Conservation (phyloP, 805 yeast species). For the Yamadazyma kitorensis region DNA sequence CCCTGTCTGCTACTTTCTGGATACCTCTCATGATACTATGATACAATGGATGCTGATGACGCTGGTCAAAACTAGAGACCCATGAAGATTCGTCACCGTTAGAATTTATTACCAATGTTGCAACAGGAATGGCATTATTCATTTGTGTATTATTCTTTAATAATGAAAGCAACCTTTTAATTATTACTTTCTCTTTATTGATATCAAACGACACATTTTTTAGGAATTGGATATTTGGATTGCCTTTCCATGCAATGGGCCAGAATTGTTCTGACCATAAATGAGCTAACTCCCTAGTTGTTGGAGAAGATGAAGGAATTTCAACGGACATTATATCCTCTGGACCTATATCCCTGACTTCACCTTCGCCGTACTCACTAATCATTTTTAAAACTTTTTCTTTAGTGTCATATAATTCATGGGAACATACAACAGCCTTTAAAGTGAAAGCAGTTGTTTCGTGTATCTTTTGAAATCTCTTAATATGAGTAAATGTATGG, state of each 20-base stretch:
- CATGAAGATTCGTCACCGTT: slow-evolving; percentile 28
- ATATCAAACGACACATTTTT: slow-evolving; percentile 54
- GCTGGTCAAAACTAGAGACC: slow-evolving; percentile 37
- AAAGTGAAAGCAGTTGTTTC: slow-evolving; percentile 16
- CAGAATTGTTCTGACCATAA: slow-evolving; percentile 70
- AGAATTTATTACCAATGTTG: slow-evolving; percentile 66
- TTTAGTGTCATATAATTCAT: slow-evolving; percentile 22
- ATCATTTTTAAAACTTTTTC: slow-evolving; percentile 23
- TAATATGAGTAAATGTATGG: slow-evolving; percentile 42
- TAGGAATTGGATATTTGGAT: slow-evolving; percentile 70
- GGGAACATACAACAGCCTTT: slow-evolving; percentile 48
- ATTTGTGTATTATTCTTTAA: slow-evolving; percentile 4
- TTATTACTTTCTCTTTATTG: slow-evolving; percentile 31
- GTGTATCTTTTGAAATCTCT: slow-evolving; percentile 47
- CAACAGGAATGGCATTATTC: slow-evolving; percentile 40
- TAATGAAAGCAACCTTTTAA: slow-evolving; percentile 9
- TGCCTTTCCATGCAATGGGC: slow-evolving; percentile 96
- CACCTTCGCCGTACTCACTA: slow-evolving; percentile 8
- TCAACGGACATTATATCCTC: slow-evolving; percentile 16
- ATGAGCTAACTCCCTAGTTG: slow-evolving; percentile 60
- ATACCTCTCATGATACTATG: slow-evolving; percentile 81
- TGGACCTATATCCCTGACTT: slow-evolving; percentile 1
- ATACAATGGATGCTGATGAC: slow-evolving; percentile 46
- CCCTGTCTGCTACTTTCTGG: slow-evolving; percentile 56
- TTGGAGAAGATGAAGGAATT: slow-evolving; percentile 66